Percentiles rank a stretch among this genome's conserved stretches.
Conservation (phyloP, 257 asterid species). For the Solanum ossicruentum region DNA sequence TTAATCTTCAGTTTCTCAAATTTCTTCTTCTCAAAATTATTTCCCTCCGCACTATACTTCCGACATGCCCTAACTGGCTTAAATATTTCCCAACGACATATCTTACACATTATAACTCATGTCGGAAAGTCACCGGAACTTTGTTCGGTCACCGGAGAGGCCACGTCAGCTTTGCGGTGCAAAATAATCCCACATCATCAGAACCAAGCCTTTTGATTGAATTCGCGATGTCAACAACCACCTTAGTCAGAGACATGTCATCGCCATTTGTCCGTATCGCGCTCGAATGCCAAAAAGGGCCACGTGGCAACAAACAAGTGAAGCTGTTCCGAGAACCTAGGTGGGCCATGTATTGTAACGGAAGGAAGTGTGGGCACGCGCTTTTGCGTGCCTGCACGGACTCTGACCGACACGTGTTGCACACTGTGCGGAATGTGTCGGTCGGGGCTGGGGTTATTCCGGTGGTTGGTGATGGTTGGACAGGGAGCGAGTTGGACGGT, state of each 20-base stretch:
- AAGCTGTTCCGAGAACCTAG: constrained; percentile 41
- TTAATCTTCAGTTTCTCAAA: constrained; percentile 17
- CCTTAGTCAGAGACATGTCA: constrained; percentile 77
- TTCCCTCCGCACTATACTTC: constrained; percentile 37
- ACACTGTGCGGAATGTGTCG: constrained; percentile 60
- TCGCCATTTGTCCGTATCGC: constrained; percentile 74
- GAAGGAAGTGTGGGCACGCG: constrained; percentile 77
- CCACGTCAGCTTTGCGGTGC: constrained; percentile 74
- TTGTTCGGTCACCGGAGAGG: constrained; percentile 79
- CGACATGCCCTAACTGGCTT: constrained; percentile 45
- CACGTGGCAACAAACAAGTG: constrained; percentile 14
- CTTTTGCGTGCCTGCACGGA: constrained; percentile 37
- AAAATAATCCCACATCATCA: constrained; percentile 48
- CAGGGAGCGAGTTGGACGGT: constrained; percentile 37
- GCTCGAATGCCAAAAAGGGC: constrained; percentile 52
- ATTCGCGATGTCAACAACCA: constrained; percentile 55
- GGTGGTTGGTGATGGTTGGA: constrained; percentile 48
- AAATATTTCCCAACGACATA: not conserved
- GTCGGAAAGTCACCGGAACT: constrained; percentile 81
- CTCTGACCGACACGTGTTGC: constrained; percentile 64
- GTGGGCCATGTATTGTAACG: constrained; percentile 93
- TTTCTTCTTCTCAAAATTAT: constrained; percentile 37
- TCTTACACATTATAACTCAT: not conserved
- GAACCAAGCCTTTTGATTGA: constrained; percentile 59
- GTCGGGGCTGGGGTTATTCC: constrained; percentile 95